These are phyloP conservation scores for Phytophthora meadii DNA, from an alignment of 352 stramenopile genomes.

Conservation along the genomic window DNA sequence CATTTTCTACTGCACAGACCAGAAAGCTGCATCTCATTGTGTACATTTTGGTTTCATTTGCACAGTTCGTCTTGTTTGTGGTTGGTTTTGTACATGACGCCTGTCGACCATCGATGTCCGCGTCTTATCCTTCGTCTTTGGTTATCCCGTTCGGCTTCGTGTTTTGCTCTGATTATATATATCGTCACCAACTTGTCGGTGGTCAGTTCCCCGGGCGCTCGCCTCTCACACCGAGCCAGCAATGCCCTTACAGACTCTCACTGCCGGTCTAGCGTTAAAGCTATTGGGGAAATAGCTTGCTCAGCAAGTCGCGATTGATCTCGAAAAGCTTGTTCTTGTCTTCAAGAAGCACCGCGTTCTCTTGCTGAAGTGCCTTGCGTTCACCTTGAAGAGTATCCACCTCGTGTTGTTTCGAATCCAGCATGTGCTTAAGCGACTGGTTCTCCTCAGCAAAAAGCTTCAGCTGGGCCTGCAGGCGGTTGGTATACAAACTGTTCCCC, in stretches of 20 bases:
- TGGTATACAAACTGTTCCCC: conserved; percentile 73
- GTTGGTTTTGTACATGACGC: conserved; percentile 43
- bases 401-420: conserved; percentile 64
- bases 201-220: conserved; percentile 6
- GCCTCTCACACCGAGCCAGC: conserved; percentile 18
- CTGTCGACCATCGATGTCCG: conserved; percentile 16
- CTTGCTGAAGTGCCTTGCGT: conserved; percentile 68
- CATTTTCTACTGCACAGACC: conserved; percentile 6
- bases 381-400: conserved; percentile 59
- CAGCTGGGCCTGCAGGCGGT: conserved; percentile 75
- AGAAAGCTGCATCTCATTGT: conserved; percentile 27
- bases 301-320: conserved; percentile 75
- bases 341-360: conserved; percentile 70
- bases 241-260: conserved; percentile 20
- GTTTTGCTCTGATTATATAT: conserved; percentile 13
- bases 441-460: conserved; percentile 76
- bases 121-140: conserved; percentile 22
- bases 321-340: conserved; percentile 86
- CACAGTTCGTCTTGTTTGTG: conserved; percentile 36
- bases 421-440: conserved; percentile 53
- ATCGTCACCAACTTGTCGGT: conserved; percentile 24
- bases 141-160: conserved; percentile 19
- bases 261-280: neutral
- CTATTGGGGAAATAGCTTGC: conserved; percentile 77
- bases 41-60: conserved; percentile 38